Evolutionary conservation across 768 basidiomycete species (phyloP).

Genomic region (Trichaptum fuscoviolaceum): DNA sequence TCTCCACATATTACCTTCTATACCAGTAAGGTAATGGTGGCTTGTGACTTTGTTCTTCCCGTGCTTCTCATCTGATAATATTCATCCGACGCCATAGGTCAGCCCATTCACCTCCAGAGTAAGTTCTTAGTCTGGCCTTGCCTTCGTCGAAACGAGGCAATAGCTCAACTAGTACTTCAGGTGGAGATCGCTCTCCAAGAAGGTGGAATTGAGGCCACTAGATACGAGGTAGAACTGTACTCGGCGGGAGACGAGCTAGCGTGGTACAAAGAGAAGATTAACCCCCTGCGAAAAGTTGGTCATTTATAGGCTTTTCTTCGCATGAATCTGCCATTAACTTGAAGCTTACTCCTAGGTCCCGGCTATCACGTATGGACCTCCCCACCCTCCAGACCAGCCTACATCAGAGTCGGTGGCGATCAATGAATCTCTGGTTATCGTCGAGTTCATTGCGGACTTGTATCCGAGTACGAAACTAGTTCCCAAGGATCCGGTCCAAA

Average conservation of each 20-base stretch:
- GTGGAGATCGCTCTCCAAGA: slow-evolving; percentile 60
- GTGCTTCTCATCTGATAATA: neutral
- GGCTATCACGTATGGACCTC: slow-evolving; percentile 58
- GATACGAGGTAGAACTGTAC: slow-evolving; percentile 51
- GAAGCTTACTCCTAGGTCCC: slow-evolving; percentile 40
- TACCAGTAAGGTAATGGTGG: neutral
- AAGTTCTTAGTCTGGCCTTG: neutral
- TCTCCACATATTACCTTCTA: neutral
- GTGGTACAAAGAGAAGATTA: slow-evolving; percentile 62
- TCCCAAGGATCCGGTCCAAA: slow-evolving; percentile 48
- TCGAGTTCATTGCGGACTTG: slow-evolving; percentile 64
- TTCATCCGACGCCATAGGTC: neutral
- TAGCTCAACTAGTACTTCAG: slow-evolving; percentile 29
- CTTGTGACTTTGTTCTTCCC: neutral
- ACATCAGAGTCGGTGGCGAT: slow-evolving; percentile 57
- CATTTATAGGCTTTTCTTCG: neutral
- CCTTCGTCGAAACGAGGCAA: slow-evolving; percentile 2
- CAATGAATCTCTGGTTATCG: slow-evolving; percentile 58
- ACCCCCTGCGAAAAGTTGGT: slow-evolving; percentile 58
- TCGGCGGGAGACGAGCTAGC: slow-evolving; percentile 50
- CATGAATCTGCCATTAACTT: slow-evolving; percentile 3
- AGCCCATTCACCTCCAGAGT: slow-evolving; percentile 1
- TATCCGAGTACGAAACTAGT: slow-evolving; percentile 42
- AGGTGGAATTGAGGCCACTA: slow-evolving; percentile 39
- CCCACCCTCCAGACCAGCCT: slow-evolving; percentile 49